Evolutionary conservation across 495 filamentous ascomycete species (phyloP).

Genomic region (Neurospora sublineolata): DNA sequence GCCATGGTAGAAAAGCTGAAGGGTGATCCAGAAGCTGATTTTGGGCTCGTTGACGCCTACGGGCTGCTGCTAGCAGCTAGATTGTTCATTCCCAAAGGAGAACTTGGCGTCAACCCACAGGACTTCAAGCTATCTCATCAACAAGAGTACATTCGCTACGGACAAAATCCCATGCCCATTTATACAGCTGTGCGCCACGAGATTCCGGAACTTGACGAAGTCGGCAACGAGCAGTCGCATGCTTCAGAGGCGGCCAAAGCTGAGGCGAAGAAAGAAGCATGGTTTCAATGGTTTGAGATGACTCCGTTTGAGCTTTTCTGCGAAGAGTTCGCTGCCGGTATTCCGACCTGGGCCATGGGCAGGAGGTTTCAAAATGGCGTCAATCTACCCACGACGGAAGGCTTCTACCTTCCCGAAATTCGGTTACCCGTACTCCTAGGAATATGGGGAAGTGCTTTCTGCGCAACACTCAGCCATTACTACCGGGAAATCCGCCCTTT

Average conservation of each 20-base stretch:
- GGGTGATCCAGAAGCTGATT: slow-evolving; percentile 66
- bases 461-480: slow-evolving; percentile 88
- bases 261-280: slow-evolving; percentile 60
- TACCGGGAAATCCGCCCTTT: slow-evolving; percentile 84
- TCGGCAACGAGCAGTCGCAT: slow-evolving; percentile 33
- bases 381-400: slow-evolving; percentile 43
- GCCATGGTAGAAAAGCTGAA: slow-evolving; percentile 83
- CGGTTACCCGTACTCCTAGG: slow-evolving; percentile 75
- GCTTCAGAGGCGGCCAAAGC: slow-evolving; percentile 42
- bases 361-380: slow-evolving; percentile 64
- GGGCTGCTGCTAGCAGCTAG: slow-evolving; percentile 74
- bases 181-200: slow-evolving; percentile 93
- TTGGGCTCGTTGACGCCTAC: slow-evolving; percentile 87
- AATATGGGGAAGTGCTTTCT: slow-evolving; percentile 92
- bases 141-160: slow-evolving; percentile 54
- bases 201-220: slow-evolving; percentile 54
- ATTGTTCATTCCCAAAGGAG: slow-evolving; percentile 73
- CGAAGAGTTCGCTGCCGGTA: slow-evolving; percentile 77
- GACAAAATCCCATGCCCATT: slow-evolving; percentile 78
- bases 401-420: slow-evolving; percentile 63
- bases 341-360: slow-evolving; percentile 89
- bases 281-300: slow-evolving; percentile 98
- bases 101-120: slow-evolving; percentile 56
- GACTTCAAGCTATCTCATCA: slow-evolving; percentile 90
- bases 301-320: slow-evolving; percentile 95